Evolutionary conservation across 176 grass and related monocot genomes (phyloP).

Genomic region (Carex kokanica): DNA sequence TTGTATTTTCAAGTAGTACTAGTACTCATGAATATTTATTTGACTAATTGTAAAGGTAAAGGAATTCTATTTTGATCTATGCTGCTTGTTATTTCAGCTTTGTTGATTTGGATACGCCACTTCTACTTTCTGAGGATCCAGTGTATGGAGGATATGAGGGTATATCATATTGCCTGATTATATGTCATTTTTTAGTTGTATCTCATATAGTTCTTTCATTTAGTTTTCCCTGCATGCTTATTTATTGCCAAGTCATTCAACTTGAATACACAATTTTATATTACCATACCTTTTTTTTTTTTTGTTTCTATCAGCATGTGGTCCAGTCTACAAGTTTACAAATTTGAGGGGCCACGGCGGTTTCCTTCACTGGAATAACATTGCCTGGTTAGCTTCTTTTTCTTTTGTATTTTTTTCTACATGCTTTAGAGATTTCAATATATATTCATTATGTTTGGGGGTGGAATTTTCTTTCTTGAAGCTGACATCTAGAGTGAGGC

Average conservation of each 20-base stretch:
- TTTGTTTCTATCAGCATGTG: constrained; percentile 48
- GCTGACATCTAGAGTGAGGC: not conserved
- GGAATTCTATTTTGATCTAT: not conserved
- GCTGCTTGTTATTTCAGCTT: constrained; percentile 51
- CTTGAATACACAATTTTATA: constrained; percentile 5
- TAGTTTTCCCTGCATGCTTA: not conserved
- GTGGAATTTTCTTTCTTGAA: not conserved
- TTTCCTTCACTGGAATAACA: constrained; percentile 82
- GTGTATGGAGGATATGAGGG: constrained; percentile 86
- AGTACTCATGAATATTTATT: not conserved
- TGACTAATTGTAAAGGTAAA: not conserved
- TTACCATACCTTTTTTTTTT: constrained; percentile 9
- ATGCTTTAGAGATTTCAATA: not conserved
- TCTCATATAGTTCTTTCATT: not conserved
- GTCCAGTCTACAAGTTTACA: constrained; percentile 77
- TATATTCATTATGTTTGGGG: not conserved
- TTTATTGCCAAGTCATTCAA: not conserved
- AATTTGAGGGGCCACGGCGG: constrained; percentile 79
- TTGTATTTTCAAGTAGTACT: not conserved
- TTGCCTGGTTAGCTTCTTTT: constrained; percentile 44
- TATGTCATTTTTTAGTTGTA: not conserved
- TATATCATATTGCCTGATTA: constrained; percentile 26
- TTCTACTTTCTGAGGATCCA: constrained; percentile 84
- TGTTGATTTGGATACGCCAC: constrained; percentile 88
- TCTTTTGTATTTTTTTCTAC: not conserved